Evolutionary conservation across 768 basidiomycete genomes (phyloP), one percentile per base, ranked within the genome.

Genomic region (Amanita jacksonii): DNA sequence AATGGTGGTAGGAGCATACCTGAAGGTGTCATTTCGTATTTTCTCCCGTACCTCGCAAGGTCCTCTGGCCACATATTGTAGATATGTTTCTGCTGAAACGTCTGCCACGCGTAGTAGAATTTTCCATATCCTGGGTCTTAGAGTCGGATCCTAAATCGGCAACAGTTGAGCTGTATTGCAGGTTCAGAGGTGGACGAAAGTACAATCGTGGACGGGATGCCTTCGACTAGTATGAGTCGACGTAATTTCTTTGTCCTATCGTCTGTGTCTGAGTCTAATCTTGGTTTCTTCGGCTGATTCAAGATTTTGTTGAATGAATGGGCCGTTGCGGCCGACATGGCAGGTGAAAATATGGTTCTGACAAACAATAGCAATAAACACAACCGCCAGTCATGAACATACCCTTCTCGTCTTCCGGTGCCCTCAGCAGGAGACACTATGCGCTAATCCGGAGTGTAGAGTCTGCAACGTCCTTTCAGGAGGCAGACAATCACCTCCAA

Each of bases 1-100:
- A 22, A 18, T 22, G 19, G 28, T 19, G 8, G 20, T 19, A 38
- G 40, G 8, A 53, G 27, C 60, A 46, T 54, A 88, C 88, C 94
- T 75, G 61, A 98, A 98, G 1, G 93, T 96, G 56, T 98, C 93
- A 54, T 98, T 98, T 55, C 90, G 73, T 47, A 98, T 92, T 67
- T 93, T 93, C 63, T 89, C 84, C 53, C 85, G 70, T 41, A 91
- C 87, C 56, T 85, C 78, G 54, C 88, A 91, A 41, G 90, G 87
- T 3, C 89, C 88, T 43, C 84, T 74, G 40, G 78, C 73, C 27
- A 91, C 85, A 62, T 89, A 89, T 51, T 76, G 66, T 40, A 88
- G 67, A 57, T 84, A 91, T 1, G 69, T 76, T 39, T 84, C 78
- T 2, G 83, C 74, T n/a, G 85, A 74, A 5, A 96, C 55, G 15